These are phyloP conservation scores for Monilinia fructicola DNA, from an alignment of 2,329 filamentous ascomycete species.

Conservation along the genomic window DNA sequence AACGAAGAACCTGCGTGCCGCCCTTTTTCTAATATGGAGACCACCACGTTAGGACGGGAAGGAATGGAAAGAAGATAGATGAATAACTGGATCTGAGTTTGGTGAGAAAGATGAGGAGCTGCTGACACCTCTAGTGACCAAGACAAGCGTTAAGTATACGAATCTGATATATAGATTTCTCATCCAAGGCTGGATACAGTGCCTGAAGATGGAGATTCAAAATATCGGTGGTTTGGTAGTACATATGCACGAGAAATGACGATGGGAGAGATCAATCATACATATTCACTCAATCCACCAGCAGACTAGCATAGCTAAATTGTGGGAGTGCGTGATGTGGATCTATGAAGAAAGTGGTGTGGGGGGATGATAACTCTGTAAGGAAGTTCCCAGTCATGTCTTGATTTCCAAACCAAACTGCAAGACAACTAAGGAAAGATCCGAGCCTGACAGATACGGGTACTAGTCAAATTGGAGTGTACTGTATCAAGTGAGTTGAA, in stretches of 20 bases:
- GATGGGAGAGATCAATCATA: constrained; percentile 13
- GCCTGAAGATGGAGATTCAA: constrained; percentile 12
- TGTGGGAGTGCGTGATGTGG: constrained; percentile 9
- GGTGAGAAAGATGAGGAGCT: constrained; percentile 1
- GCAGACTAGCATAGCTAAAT: constrained; percentile 18
- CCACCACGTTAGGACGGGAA: not conserved
- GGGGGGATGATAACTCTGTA: constrained; percentile 20
- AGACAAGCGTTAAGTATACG: not conserved
- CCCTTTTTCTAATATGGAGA: not conserved
- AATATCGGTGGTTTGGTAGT: not conserved
- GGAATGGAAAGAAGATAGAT: not conserved
- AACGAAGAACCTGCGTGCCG: not conserved
- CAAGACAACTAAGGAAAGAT: constrained; percentile 12
- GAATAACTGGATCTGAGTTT: not conserved
- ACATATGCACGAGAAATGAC: constrained; percentile 21
- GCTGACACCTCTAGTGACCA: not conserved
- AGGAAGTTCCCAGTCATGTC: constrained; percentile 9
- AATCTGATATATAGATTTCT: not conserved
- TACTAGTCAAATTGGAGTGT: not conserved
- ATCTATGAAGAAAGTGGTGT: constrained; percentile 18
- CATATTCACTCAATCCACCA: constrained; percentile 16
- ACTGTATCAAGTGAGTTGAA: not conserved
- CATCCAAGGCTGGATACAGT: constrained; percentile 18
- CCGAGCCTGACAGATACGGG: constrained; percentile 1
- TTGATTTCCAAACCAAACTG: not conserved